Evolutionary conservation across 2,329 filamentous ascomycete species (phyloP), one percentile per base, ranked within the genome.

Genomic region (Nigrospora oryzae): DNA sequence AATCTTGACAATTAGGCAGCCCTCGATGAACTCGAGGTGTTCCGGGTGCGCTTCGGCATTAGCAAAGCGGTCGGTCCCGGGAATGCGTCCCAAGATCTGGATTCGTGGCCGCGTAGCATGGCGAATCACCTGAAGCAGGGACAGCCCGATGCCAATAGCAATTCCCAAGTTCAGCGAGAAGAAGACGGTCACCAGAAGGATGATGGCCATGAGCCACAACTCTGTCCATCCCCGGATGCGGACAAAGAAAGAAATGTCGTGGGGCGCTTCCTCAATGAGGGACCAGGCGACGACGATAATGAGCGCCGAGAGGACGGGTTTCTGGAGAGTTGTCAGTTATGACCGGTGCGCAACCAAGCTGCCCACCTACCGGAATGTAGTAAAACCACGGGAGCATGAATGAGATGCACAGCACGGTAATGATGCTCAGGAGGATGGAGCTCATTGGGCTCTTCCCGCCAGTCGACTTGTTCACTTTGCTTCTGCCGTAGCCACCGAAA

Each of bases 211-310:
- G 34, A 97, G 79, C 1, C 76, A 73, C 2, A 98, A 74, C 58
- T 97, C 93, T 1, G 80, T 83, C 80, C 86, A 95, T 46, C 90
- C 91, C 30, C 81, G 79, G 49, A 98, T 91, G 42, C 76, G 79
- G 46, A 87, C 66, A 70, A 97, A 98, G 73, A 97, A 98, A 40
- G 75, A 72, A 49, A 98, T 81, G 63, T 98, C 93, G 56, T 93
- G 85, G 0, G 93, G 93, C 12, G 88, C 89, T 71, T 98, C 93
- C 69, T 98, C 93, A 49, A 97, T 86, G 7, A 98, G 76, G 16
- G 89, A 93, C 70, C 85, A 95, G 16, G 93, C 93, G 23, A 98
- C 91, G 3, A 96, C 91, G 13, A 86, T 90, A 49, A 98, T 95
- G 81, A 97, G 93, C 15, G 91, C 79, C 15, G 84, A 95, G 16